Percentiles rank a stretch among this genome's conserved stretches.
phyloP scores from a whole-genome alignment of 495 filamentous ascomycete genomes.

The Aspergillus bridgeri region DNA sequence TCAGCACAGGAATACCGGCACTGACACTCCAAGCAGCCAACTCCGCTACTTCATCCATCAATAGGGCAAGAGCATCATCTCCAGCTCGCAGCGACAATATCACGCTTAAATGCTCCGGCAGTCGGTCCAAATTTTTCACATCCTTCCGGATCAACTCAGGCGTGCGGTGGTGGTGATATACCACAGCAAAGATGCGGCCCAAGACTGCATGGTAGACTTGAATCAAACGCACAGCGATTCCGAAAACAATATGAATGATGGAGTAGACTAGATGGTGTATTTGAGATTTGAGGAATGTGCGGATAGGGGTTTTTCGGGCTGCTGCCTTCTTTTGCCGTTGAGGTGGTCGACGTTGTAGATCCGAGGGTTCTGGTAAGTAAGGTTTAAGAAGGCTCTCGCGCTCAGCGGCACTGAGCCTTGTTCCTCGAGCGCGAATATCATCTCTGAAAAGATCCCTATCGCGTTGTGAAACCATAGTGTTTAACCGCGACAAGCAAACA shows the following conservation, averaged over 20 bases:
- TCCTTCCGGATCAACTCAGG: conserved; percentile 87
- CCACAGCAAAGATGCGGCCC: conserved; percentile 70
- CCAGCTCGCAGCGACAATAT: conserved; percentile 73
- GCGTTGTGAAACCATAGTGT: conserved; percentile 50
- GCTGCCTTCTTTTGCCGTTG: conserved; percentile 28
- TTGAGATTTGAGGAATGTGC: conserved; percentile 63
- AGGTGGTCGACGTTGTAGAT: conserved; percentile 21
- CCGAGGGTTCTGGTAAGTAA: conserved; percentile 66
- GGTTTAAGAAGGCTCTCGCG: conserved; percentile 69
- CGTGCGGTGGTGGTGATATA: conserved; percentile 90
- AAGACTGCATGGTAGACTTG: conserved; percentile 72
- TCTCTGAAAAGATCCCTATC: conserved; percentile 60
- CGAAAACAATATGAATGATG: conserved; percentile 77
- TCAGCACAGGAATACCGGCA: conserved; percentile 78
- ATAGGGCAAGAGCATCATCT: conserved; percentile 66
- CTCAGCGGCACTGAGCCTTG: conserved; percentile 58
- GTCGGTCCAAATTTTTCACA: conserved; percentile 64
- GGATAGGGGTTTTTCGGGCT: conserved; percentile 49
- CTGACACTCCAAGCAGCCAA: conserved; percentile 88
- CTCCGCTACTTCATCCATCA: conserved; percentile 88
- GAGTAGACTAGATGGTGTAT: conserved; percentile 67
- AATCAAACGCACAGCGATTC: conserved; percentile 76
- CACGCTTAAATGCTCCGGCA: conserved; percentile 85
- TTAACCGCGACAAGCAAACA: conserved; percentile 5
- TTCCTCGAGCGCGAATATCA: conserved; percentile 57